phyloP scores from a whole-genome alignment of 371 early-diverging fungal genomes.

The Coemansia sp. region DNA sequence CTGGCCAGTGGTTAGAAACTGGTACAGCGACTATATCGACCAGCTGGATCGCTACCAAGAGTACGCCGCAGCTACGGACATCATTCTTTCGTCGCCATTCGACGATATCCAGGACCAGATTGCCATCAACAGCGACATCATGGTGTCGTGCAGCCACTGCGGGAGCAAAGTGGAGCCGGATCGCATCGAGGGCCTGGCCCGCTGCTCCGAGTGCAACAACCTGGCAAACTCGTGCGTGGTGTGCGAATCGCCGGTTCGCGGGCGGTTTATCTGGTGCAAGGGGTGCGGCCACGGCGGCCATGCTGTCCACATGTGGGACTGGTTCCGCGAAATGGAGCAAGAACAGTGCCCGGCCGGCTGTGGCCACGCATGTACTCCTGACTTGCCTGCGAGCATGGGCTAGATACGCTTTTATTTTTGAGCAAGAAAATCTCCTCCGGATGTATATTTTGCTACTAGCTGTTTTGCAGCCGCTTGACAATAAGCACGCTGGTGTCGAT shows the following conservation, averaged over 20 bases:
- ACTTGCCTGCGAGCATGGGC: background rate
- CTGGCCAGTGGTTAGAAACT: conserved; percentile 33
- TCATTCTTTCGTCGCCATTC: conserved; percentile 43
- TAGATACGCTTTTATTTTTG: too few relatives aligned
- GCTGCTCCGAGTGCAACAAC: conserved; percentile 31
- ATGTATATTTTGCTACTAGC: background rate
- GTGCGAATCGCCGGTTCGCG: conserved; percentile 39
- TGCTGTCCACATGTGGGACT: conserved; percentile 39
- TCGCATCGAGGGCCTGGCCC: conserved; percentile 17
- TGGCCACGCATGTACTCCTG: conserved; percentile 41
- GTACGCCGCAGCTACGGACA: conserved; percentile 36
- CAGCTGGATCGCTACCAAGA: conserved; percentile 43
- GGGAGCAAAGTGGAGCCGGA: conserved; percentile 12
- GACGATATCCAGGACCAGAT: conserved; percentile 15
- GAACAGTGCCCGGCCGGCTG: conserved; percentile 50
- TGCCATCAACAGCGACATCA: background rate
- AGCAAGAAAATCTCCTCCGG: too few relatives aligned
- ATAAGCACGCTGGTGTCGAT: conserved; percentile 74
- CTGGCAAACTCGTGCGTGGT: conserved; percentile 34
- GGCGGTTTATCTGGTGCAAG: conserved; percentile 51
- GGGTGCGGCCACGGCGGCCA: conserved; percentile 56
- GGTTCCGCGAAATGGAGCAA: conserved; percentile 42
- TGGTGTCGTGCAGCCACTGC: conserved; percentile 27
- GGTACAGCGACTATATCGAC: conserved; percentile 44
- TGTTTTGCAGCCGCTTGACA: conserved; percentile 63